Evolutionary conservation across 441 rosid species (phyloP).

Genomic region (Macaranga tanarius): DNA sequence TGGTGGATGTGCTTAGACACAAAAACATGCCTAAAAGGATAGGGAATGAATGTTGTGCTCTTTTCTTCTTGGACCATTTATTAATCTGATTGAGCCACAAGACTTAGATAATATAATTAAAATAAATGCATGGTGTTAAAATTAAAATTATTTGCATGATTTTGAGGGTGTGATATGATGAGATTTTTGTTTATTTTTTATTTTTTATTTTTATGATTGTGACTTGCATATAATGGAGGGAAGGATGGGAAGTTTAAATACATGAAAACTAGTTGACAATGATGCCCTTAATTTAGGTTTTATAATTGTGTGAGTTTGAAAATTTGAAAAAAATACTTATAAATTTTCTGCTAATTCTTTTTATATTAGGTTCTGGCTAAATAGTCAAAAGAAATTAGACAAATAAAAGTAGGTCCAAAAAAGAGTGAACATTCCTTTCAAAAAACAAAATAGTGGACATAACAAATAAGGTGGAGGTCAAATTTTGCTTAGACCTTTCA

Average conservation of each 20-base stretch:
- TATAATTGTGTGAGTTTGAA: neutral
- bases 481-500: neutral
- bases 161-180: neutral
- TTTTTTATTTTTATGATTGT: neutral
- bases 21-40: constrained; percentile 8
- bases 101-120: too few relatives aligned
- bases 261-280: neutral
- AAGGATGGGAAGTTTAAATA: constrained; percentile 22
- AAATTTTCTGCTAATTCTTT: neutral
- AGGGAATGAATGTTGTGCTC: neutral
- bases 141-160: constrained; percentile 14
- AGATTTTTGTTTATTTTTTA: neutral
- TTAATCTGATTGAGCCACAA: neutral
- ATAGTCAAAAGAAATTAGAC: neutral
- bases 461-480: neutral
- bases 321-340: neutral
- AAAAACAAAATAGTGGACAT: too few relatives aligned
- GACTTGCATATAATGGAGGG: constrained; percentile 23
- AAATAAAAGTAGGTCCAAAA: neutral
- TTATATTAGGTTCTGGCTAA: neutral
- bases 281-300: neutral
- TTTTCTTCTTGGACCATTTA: constrained; percentile 9
- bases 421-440: neutral
- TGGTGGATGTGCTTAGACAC: neutral
- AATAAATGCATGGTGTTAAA: neutral